Evolutionary conservation across 768 basidiomycete species (phyloP), one percentile per base, ranked within the genome.

Genomic region (Auricularia cornea): DNA sequence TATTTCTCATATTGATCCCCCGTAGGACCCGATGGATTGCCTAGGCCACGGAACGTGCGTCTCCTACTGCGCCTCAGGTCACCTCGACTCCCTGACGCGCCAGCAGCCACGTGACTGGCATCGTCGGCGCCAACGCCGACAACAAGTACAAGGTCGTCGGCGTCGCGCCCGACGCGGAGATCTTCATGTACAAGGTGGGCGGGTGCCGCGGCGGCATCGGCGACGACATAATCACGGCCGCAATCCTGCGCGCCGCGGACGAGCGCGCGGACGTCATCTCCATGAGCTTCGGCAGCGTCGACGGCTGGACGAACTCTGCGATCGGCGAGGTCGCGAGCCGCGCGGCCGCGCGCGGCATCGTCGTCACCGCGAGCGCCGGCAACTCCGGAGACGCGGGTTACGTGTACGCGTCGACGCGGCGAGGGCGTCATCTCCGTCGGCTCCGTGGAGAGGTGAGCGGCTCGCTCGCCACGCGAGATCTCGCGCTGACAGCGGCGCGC

Each of bases 101-200:
- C n/a, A n/a, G n/a, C n/a, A n/a, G n/a, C n/a, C 64, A 64, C 30
- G 64, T 64, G 11, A 44, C 60, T 54, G 64, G 64, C 10, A 73
- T 72, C 64, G 67, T 73, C 66, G 75, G 69, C 26, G 71, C 72
- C 26, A 51, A 69, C 41, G 56, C 67, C 5, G 69, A 66, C 41
- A 78, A 77, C 68, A 54, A 66, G 48, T 73, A 72, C 66, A 73
- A 72, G 66, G 69, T 76, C 31, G 70, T 72, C 26, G 77, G 78
- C 64, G 74, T 74, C 54, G 76, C 76, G 0, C 76, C 76, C 29
- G 66, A 70, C 4, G 74, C 76, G 0, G 68, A 67, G 1, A 63
- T 75, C 12, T 74, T 33, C 33, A 54, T 54, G 33, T 65, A 65
- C 72, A 65, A 59, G 72, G 74, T 63, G 20, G 32, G 59, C 40